Conservation (phyloP, 495 filamentous ascomycete genomes). For the Pyrenula massariospora region DNA sequence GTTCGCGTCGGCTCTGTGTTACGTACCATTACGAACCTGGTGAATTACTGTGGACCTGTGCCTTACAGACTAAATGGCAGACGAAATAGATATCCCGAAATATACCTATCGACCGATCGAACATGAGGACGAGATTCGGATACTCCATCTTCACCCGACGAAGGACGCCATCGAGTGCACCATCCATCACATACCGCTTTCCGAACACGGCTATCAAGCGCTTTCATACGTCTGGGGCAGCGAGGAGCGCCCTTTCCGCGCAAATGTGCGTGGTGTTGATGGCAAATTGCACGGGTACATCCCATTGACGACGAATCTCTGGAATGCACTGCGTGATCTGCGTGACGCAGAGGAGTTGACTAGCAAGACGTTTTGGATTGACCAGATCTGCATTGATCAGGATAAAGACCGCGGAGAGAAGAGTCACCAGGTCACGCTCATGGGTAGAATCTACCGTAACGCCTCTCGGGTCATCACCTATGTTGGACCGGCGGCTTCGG, state of each 20-base stretch:
- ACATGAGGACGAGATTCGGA: background rate
- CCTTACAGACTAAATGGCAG: too few relatives aligned
- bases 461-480: slow-evolving; percentile 15
- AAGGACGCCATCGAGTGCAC: background rate
- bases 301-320: background rate
- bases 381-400: slow-evolving; percentile 21
- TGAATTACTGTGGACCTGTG: too few relatives aligned
- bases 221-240: background rate
- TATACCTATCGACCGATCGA: background rate
- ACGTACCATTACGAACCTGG: too few relatives aligned
- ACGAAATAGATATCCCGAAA: background rate
- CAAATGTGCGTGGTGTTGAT: background rate
- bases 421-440: slow-evolving; percentile 14
- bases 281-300: background rate
- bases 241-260: too few relatives aligned
- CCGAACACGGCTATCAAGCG: background rate
- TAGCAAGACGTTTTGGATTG: slow-evolving; percentile 15
- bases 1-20: too few relatives aligned
- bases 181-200: background rate
- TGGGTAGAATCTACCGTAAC: slow-evolving; percentile 17
- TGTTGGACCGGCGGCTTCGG: slow-evolving; percentile 6
- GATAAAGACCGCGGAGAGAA: slow-evolving; percentile 7
- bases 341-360: slow-evolving; percentile 1
- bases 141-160: background rate
- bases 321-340: slow-evolving; percentile 3